Evolutionary conservation across 78 protist species (phyloP), one percentile per base, ranked within the genome.

Genomic region (Tieghemostelium lacteum): DNA sequence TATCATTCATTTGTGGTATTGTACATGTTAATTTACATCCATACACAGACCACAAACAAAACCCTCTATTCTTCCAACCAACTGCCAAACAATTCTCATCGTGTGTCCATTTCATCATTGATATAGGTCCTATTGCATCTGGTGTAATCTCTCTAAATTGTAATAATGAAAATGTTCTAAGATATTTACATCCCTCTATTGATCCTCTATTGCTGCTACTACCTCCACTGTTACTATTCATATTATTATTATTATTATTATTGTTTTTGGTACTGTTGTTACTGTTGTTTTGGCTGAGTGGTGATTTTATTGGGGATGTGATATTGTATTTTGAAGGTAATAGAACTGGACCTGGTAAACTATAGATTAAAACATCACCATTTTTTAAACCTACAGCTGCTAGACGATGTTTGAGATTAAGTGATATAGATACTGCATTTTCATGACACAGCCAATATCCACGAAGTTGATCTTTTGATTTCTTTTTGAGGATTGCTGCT

Each of bases 1-100:
- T 34, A 64, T 69, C 85, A 70, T 55, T 61, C 85, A 91, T 69
- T 71, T 91, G 94, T 19, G 94, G 94, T n/a, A 91, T 91, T 16
- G 94, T 91, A 29, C 94, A 91, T 12, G 88, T 71, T 26, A 91
- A 31, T 71, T 85, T 77, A 52, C 94, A 91, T 2, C 94, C 94
- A 69, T 91, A 78, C 3, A 91, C 77, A 4, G 94, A 78, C 94
- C 94, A 91, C 8, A 78, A 1, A 58, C 92, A 74, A 29, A 91
- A 60, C 17, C 94, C 94, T 17, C 94, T 42, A 61, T 74, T 91
- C 20, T 34, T 37, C 92, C 89, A 91, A 19, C 94, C 94, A 50
- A 80, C 94, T 10, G 94, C 94, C 24, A 91, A 36, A 52, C 92
- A 77, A 52, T 74, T 74, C 19, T 73, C 72, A 60, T 91, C 94